These are phyloP conservation scores for Nepenthes mirabilis DNA, from an alignment of 148 eudicot genomes.

Conservation along the genomic window DNA sequence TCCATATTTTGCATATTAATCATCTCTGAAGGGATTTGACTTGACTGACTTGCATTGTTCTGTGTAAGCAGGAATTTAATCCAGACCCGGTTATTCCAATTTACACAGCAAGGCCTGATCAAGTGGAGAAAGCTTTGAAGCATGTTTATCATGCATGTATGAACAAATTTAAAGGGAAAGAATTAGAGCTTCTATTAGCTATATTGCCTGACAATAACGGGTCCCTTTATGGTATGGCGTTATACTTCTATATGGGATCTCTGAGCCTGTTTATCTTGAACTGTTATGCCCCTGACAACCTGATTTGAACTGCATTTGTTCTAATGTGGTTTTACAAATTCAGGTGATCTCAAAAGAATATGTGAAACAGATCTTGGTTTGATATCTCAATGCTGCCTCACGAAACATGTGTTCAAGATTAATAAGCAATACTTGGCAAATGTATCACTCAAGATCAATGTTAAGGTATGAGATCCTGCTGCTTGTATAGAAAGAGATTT, in stretches of 20 bases:
- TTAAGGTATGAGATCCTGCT: constrained; percentile 1
- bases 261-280: neutral
- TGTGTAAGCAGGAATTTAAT: constrained; percentile 35
- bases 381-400: constrained; percentile 74
- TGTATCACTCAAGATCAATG: constrained; percentile 74
- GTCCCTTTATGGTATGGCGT: constrained; percentile 40
- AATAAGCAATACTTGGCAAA: constrained; percentile 78
- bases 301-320: constrained; percentile 1
- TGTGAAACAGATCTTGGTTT: constrained; percentile 79
- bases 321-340: constrained; percentile 17
- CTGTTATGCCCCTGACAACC: neutral
- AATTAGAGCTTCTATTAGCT: constrained; percentile 49
- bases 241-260: neutral
- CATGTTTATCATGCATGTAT: constrained; percentile 43
- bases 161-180: constrained; percentile 51
- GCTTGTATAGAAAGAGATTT: too few species aligned
- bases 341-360: constrained; percentile 56
- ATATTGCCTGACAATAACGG: constrained; percentile 68
- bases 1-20: neutral
- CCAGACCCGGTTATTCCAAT: constrained; percentile 55
- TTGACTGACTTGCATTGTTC: neutral
- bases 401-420: constrained; percentile 42
- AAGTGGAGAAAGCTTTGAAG: constrained; percentile 57
- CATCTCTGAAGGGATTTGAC: neutral
- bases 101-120: constrained; percentile 53